These are phyloP conservation scores for Debaryomyces coudertii DNA, from an alignment of 1,139 yeast species.

Conservation along the genomic window DNA sequence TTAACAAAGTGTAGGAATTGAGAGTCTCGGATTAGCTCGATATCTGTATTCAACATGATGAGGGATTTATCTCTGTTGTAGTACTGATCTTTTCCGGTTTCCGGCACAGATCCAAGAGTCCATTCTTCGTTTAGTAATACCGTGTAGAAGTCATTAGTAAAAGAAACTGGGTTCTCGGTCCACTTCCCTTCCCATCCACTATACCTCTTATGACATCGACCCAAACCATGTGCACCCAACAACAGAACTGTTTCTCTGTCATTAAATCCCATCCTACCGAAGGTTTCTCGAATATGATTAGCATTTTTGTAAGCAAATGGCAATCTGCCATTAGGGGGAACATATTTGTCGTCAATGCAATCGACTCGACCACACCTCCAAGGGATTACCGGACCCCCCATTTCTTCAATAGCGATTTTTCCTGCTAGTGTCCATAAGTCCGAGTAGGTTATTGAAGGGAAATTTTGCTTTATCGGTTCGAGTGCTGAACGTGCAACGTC, in stretches of 20 bases:
- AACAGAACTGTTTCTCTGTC: slow-evolving; percentile 67
- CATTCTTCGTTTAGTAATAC: slow-evolving; percentile 36
- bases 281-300: slow-evolving; percentile 56
- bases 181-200: slow-evolving; percentile 52
- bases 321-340: slow-evolving; percentile 64
- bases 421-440: slow-evolving; percentile 73
- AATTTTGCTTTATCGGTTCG: slow-evolving; percentile 58
- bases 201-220: slow-evolving; percentile 60
- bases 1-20: slow-evolving; percentile 53
- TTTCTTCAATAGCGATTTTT: slow-evolving; percentile 57
- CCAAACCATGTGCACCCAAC: slow-evolving; percentile 67
- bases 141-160: slow-evolving; percentile 42
- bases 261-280: slow-evolving; percentile 61
- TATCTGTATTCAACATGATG: slow-evolving; percentile 72
- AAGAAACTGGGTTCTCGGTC: slow-evolving; percentile 37
- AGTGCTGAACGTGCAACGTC: slow-evolving; percentile 58
- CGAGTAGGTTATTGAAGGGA: slow-evolving; percentile 59
- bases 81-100: slow-evolving; percentile 44
- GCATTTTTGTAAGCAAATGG: slow-evolving; percentile 60
- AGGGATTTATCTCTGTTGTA: slow-evolving; percentile 40
- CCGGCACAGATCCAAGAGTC: slow-evolving; percentile 38
- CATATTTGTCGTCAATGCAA: slow-evolving; percentile 50
- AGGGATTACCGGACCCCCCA: slow-evolving; percentile 61
- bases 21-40: slow-evolving; percentile 54
- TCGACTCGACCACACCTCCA: slow-evolving; percentile 71